Percentiles rank a stretch among this genome's conserved stretches.
Evolutionary conservation across 768 basidiomycete genomes (phyloP).

Genomic region (Naganishia friedmannii): DNA sequence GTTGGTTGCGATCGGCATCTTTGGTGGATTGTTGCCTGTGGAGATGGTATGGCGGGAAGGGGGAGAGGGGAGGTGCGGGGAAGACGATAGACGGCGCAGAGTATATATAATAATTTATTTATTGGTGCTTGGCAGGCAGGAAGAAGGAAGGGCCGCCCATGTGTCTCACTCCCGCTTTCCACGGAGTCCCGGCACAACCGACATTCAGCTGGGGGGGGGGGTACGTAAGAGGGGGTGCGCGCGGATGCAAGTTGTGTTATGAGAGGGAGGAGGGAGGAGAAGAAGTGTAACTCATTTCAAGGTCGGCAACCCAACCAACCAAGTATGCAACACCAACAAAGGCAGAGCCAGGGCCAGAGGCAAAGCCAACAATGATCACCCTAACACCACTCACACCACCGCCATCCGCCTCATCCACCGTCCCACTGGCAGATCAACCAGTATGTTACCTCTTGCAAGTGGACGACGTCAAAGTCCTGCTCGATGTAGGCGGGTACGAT

Average conservation of each 20-base stretch:
- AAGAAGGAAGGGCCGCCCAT: not conserved
- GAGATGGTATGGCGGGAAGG: not conserved
- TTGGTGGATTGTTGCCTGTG: not conserved
- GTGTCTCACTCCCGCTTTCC: conserved; percentile 13
- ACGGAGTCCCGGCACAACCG: not conserved
- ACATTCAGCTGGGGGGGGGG: not conserved
- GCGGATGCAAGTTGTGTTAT: too few species aligned
- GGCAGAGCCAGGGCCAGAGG: too few species aligned
- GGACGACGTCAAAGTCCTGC: conserved; percentile 85
- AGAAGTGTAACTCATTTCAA: too few species aligned
- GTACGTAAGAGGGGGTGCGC: too few species aligned
- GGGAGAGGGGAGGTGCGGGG: not conserved
- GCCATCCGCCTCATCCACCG: conserved; percentile 53
- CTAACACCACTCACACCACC: conserved; percentile 82
- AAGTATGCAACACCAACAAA: too few species aligned
- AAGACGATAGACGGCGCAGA: not conserved
- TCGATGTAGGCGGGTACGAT: conserved; percentile 79
- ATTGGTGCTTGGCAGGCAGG: not conserved
- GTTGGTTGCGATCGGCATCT: conserved; percentile 7
- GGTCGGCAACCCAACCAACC: too few species aligned
- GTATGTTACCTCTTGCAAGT: conserved; percentile 77
- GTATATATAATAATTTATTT: not conserved
- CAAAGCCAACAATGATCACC: conserved; percentile 68
- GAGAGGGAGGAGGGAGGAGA: too few species aligned
- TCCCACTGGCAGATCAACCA: conserved; percentile 63